Evolutionary conservation across 108 stramenopile genomes (phyloP), one percentile per base, ranked within the genome.

Genomic region (Fistulifera pelliculosa): DNA sequence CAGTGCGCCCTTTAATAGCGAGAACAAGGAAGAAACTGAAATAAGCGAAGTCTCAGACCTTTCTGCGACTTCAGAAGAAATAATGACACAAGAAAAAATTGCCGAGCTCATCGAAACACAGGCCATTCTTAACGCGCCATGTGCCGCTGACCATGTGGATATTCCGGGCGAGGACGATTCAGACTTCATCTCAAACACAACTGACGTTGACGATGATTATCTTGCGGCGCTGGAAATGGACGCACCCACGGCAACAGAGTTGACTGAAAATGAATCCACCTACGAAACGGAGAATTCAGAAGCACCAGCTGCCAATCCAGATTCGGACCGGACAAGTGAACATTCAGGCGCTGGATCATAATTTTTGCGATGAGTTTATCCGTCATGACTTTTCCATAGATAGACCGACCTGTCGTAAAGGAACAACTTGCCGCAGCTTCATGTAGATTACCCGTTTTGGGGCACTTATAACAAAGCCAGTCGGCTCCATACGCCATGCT

Each of bases 401-500:
- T 70, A 85, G 8, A 64, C 59, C n/a, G 76, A 54, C 27, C 66
- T 60, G 57, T 92, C 90, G 51, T 92, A 92, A 92, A 92, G 5
- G 80, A 81, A 45, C 90, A 92, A 52, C 80, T 88, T 17, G 76
- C 89, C 19, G 80, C 86, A 60, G 66, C 77, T 38, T 81, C 42
- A 73, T 52, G 47, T 12, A 40, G 13, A 15, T 31, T 31, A 10
- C 39, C 27, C 23, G 6, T 17, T 14, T 12, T 41, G 6, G 28
- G 19, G 27, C 62, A 12, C n/a, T 38, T 38, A 51, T 42, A 27
- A 11, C 66, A 64, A 35, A 92, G 50, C 90, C 90, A 92, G 70
- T 85, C 86, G 4, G 84, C 81, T 8, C 90, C 90, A 67, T 92
- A 92, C 15, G 86, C 84, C 90, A 92, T 88, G 57, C 82, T 84